Conservation (phyloP, 352 stramenopile species). For the Paralagenidium karlingii region DNA sequence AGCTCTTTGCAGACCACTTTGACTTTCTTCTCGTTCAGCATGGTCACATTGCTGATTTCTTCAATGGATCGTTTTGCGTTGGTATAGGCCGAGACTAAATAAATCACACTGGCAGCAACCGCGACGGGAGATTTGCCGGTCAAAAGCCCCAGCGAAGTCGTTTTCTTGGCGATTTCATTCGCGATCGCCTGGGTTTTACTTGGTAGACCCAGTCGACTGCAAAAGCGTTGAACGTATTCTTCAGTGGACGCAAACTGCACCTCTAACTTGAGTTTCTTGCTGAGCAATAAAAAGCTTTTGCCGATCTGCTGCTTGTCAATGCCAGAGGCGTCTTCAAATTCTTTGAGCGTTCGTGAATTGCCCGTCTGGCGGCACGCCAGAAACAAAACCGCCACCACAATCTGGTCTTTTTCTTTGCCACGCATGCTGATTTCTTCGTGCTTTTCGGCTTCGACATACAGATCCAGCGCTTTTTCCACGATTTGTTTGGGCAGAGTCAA, state of each 20-base stretch:
- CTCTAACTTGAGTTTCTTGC: constrained; percentile 37
- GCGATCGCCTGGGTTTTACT: constrained; percentile 70
- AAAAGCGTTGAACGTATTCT: constrained; percentile 69
- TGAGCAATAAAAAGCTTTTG: constrained; percentile 66
- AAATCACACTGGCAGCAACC: constrained; percentile 66
- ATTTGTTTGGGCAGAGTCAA: constrained; percentile 59
- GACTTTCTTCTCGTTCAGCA: constrained; percentile 74
- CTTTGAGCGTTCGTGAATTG: constrained; percentile 56
- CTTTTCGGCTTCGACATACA: constrained; percentile 56
- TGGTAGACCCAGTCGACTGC: constrained; percentile 52
- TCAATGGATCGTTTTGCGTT: constrained; percentile 67
- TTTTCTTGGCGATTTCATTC: constrained; percentile 62
- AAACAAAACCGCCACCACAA: constrained; percentile 52
- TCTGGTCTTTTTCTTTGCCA: constrained; percentile 49
- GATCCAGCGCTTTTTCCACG: constrained; percentile 52
- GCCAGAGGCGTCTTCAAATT: constrained; percentile 62
- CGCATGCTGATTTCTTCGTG: constrained; percentile 50
- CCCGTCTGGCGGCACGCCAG: constrained; percentile 56
- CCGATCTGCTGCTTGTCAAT: constrained; percentile 63
- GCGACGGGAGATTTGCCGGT: constrained; percentile 57
- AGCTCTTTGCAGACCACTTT: constrained; percentile 79
- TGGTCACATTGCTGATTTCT: constrained; percentile 71
- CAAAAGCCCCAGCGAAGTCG: constrained; percentile 43
- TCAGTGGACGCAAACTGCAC: constrained; percentile 54
- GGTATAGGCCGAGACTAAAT: constrained; percentile 71